phyloP scores from a whole-genome alignment of 176 grass and related monocot genomes.

The Saccharum spontaneum region DNA sequence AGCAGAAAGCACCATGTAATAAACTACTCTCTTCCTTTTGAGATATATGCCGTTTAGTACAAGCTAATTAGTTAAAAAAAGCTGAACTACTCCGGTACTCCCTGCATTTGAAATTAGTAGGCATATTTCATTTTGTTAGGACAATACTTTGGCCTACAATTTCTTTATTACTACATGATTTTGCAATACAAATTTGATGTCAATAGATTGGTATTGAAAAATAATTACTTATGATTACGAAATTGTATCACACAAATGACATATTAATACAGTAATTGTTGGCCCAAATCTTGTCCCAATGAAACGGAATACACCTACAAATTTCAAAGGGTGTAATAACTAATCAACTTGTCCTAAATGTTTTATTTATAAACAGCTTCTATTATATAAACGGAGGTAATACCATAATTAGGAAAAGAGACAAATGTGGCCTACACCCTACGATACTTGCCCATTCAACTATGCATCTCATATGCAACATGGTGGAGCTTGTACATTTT shows the following conservation, averaged over 20 bases:
- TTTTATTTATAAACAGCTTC: neutral
- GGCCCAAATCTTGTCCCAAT: neutral
- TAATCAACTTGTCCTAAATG: neutral
- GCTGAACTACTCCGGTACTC: neutral
- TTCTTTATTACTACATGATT: neutral
- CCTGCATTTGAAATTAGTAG: neutral
- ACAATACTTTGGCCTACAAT: neutral
- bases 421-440: neutral
- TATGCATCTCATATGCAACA: constrained; percentile 6
- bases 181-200: neutral
- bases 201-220: neutral
- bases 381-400: neutral
- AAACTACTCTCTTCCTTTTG: neutral
- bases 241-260: neutral
- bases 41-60: neutral
- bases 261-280: neutral
- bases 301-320: neutral
- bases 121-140: neutral
- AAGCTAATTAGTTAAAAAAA: neutral
- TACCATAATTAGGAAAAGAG: neutral
- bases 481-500: neutral
- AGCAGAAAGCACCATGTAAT: constrained; percentile 1
- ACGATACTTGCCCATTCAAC: neutral
- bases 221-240: neutral
- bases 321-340: neutral